Percentiles rank a stretch among this genome's conserved stretches.
Conservation (phyloP, 2,329 filamentous ascomycete genomes). For the Allantophomopsis lycopodina region DNA sequence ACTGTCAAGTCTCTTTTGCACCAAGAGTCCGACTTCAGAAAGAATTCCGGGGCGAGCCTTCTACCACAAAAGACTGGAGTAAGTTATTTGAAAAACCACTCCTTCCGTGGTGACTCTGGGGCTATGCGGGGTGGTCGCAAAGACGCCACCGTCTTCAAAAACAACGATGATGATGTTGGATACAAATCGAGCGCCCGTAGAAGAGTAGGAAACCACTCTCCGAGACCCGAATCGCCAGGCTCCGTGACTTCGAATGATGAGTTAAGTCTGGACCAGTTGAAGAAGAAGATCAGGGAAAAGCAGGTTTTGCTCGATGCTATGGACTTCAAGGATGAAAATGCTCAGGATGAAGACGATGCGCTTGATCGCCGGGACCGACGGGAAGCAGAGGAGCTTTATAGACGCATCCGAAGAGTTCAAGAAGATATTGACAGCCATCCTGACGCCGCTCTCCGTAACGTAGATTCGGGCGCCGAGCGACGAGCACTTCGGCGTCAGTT, state of each 20-base stretch:
- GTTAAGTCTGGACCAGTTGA: constrained; percentile 71
- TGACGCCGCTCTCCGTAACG: constrained; percentile 52
- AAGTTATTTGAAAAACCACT: constrained; percentile 92
- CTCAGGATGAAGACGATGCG: constrained; percentile 79
- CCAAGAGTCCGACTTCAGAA: constrained; percentile 79
- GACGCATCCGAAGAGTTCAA: constrained; percentile 79
- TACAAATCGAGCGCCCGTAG: constrained; percentile 91
- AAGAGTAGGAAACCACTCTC: constrained; percentile 63
- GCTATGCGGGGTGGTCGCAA: constrained; percentile 55
- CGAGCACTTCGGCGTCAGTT: constrained; percentile 79
- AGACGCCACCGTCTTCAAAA: constrained; percentile 92
- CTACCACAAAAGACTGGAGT: constrained; percentile 96
- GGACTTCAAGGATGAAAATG: constrained; percentile 88
- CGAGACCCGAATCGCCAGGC: constrained; percentile 64
- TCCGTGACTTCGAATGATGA: constrained; percentile 66
- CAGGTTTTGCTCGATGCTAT: constrained; percentile 90
- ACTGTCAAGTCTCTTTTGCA: constrained; percentile 82
- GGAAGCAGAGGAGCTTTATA: constrained; percentile 88
- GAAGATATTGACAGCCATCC: constrained; percentile 92
- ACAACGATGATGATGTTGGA: constrained; percentile 84
- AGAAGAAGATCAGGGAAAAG: constrained; percentile 87
- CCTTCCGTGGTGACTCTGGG: constrained; percentile 57
- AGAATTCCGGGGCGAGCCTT: constrained; percentile 77
- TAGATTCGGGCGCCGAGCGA: constrained; percentile 80
- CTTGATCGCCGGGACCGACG: constrained; percentile 81